A percentile compares a stretch with the other conserved stretches of the same genome.
phyloP scores from a whole-genome alignment of 225 moss, liverwort and hornwort genomes.

The Bryum argenteum region DNA sequence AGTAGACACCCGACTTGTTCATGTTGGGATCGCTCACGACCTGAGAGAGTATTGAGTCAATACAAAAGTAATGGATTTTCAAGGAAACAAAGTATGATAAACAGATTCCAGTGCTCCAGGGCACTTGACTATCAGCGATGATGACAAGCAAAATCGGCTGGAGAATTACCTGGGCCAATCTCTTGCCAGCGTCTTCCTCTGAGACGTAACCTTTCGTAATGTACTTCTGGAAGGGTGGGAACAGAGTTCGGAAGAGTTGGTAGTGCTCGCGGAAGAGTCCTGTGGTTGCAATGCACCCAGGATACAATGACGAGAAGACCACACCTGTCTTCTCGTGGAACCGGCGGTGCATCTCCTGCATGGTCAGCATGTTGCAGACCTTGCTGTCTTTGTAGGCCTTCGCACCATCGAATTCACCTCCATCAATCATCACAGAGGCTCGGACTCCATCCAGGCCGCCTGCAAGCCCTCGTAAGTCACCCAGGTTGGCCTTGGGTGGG shows the following conservation, averaged over 20 bases:
- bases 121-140: not conserved
- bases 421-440: constrained; percentile 92
- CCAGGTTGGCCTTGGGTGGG: constrained; percentile 92
- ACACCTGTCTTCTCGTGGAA: constrained; percentile 82
- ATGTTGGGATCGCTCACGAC: constrained; percentile 80
- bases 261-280: constrained; percentile 94
- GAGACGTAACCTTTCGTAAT: constrained; percentile 97
- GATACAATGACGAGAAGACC: constrained; percentile 89
- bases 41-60: constrained; percentile 41
- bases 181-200: constrained; percentile 88
- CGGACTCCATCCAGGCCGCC: constrained; percentile 94
- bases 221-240: constrained; percentile 97
- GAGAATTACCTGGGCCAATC: constrained; percentile 84
- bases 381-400: constrained; percentile 99
- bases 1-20: constrained; percentile 94
- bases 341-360: constrained; percentile 96
- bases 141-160: not conserved
- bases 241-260: constrained; percentile 81
- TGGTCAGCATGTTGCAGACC: constrained; percentile 97
- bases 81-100: not conserved
- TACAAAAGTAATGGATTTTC: not conserved
- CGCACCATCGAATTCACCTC: constrained; percentile 93
- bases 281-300: constrained; percentile 97
- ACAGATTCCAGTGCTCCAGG: not conserved
- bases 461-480: constrained; percentile 87